These are phyloP conservation scores for Isatis lusitanica DNA, from an alignment of 441 rosid genomes.

Conservation along the genomic window DNA sequence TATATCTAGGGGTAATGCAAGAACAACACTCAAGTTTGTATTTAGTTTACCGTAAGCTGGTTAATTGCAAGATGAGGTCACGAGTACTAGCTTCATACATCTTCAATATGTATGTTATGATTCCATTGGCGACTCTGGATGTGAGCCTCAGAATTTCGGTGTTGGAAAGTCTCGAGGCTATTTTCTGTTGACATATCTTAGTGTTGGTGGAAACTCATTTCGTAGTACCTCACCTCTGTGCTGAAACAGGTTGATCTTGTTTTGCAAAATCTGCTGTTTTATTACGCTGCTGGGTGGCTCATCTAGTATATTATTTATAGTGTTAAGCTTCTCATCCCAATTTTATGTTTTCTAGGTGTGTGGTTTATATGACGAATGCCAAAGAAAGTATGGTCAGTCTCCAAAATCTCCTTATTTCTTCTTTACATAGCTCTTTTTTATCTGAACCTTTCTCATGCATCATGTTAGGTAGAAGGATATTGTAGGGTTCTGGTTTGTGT, in stretches of 20 bases:
- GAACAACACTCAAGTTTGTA: not conserved
- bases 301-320: too few relatives aligned
- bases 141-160: not conserved
- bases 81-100: not conserved
- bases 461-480: too few relatives aligned
- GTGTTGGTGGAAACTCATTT: not conserved
- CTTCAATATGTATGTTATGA: not conserved
- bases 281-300: too few relatives aligned
- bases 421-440: too few relatives aligned
- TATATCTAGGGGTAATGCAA: constrained; percentile 12
- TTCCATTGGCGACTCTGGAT: not conserved
- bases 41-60: not conserved
- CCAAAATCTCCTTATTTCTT: too few relatives aligned
- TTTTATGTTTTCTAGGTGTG: too few relatives aligned
- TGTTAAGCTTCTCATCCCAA: too few relatives aligned
- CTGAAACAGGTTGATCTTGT: constrained; percentile 11
- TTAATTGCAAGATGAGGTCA: not conserved
- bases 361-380: too few relatives aligned
- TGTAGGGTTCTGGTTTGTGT: too few relatives aligned
- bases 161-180: not conserved
- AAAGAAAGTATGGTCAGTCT: too few relatives aligned
- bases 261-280: too few relatives aligned
- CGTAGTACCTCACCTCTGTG: not conserved
- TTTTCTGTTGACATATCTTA: not conserved
- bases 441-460: too few relatives aligned